Evolutionary conservation across 2,329 filamentous ascomycete species (phyloP), one percentile per base, ranked within the genome.

Genomic region (Phialophora macrospora): DNA sequence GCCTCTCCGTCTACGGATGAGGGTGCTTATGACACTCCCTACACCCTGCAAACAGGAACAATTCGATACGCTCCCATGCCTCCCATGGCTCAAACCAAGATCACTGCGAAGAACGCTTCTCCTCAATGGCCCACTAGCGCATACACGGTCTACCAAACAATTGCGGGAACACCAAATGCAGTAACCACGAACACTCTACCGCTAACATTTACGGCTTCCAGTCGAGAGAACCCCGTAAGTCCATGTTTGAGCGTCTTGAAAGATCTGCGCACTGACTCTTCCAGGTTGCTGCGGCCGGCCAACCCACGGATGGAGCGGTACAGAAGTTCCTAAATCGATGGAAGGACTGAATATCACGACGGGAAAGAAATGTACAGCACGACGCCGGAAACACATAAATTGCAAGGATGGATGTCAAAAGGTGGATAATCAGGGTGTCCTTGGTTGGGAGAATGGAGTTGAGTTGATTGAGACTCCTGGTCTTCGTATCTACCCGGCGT

Each of bases 1-100:
- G 48, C 49, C 41, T 66, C 57, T 7, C 46, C 66, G 24, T 59
- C 70, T 28, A 68, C 51, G 28, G 71, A 66, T 54, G 70, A 66
- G 3, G 73, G 68, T 11, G 65, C 66, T 11, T 79, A 76, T 68
- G 78, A 73, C 1, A 75, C 87, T 7, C 81, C 84, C 3, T 88
- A 87, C 71, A 80, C 79, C 2, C 76, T 82, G 70, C 87, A 89
- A 73, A 83, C 80, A 0, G 87, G 86, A 0, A 73, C 79, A 32
- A 87, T 83, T 3, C 83, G 82, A 72, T 89, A 86, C 74, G 87
- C 86, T 12, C 86, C 87, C 1, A 85, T 87, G 83, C 84, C 87
- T 67, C 81, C 81, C 58, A 77, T 82, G n/a, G 85, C 86, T 1
- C 80, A 81, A 11, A 87, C 83, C 4, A 85, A 84, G 71, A 87